phyloP scores from a whole-genome alignment of 371 early-diverging fungal genomes.

The Saksenaea vasiformis region DNA sequence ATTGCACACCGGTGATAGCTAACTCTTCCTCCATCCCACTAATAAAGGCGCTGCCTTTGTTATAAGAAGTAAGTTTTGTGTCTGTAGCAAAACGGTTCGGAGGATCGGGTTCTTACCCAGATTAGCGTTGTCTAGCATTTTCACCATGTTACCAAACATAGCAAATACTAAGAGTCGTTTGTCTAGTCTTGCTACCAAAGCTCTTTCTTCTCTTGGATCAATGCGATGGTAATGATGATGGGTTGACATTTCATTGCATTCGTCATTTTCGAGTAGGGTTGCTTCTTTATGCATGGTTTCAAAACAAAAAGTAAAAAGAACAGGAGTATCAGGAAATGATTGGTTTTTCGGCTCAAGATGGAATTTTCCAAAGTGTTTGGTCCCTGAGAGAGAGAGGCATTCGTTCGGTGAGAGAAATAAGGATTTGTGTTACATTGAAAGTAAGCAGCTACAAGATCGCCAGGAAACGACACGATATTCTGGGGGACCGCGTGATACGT shows the following conservation, averaged over 20 bases:
- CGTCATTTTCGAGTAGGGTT: neutral
- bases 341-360: neutral
- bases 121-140: conserved; percentile 40
- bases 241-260: neutral
- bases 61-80: neutral
- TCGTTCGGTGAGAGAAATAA: neutral
- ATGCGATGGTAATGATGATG: neutral
- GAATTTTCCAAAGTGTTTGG: neutral
- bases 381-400: neutral
- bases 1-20: conserved; percentile 34
- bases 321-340: neutral
- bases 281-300: neutral
- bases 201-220: conserved; percentile 3
- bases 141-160: conserved; percentile 20
- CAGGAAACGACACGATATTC: neutral
- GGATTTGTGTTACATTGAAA: neutral
- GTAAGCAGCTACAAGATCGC: neutral
- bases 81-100: neutral
- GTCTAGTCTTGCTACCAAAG: conserved; percentile 13
- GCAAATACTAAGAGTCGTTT: conserved; percentile 19
- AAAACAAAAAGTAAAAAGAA: neutral
- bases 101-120: conserved; percentile 26
- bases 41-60: conserved; percentile 46
- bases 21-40: conserved; percentile 57
- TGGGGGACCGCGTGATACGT: neutral